A percentile compares a stretch with the other conserved stretches of the same genome.
Evolutionary conservation across 2,329 filamentous ascomycete species (phyloP).

Genomic region (Myriosclerotinia scirpicola): DNA sequence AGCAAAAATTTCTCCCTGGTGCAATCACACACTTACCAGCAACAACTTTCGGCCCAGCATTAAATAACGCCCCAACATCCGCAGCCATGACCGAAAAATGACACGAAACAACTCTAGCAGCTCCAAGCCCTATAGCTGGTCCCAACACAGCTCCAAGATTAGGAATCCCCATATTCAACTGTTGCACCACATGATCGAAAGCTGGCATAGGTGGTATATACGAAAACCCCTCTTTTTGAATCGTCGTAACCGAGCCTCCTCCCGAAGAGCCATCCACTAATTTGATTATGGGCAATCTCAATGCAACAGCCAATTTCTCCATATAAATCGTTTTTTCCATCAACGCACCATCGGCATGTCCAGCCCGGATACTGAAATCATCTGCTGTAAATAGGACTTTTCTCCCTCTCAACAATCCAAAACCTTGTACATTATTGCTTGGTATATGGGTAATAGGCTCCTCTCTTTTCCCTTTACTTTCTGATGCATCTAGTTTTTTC

Average conservation of each 20-base stretch:
- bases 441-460: slow-evolving; percentile 54
- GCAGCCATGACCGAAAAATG: slow-evolving; percentile 67
- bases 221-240: slow-evolving; percentile 54
- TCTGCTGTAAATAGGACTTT: slow-evolving; percentile 62
- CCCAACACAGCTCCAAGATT: slow-evolving; percentile 64
- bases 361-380: slow-evolving; percentile 62
- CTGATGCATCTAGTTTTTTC: slow-evolving; percentile 41
- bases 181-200: slow-evolving; percentile 54
- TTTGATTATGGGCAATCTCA: slow-evolving; percentile 61
- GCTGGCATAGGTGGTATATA: slow-evolving; percentile 59
- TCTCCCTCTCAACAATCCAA: slow-evolving; percentile 53
- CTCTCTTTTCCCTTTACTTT: slow-evolving; percentile 47
- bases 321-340: slow-evolving; percentile 60
- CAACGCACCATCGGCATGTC: slow-evolving; percentile 62
- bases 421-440: slow-evolving; percentile 63
- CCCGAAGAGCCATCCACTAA: slow-evolving; percentile 64
- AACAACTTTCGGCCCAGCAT: slow-evolving; percentile 63
- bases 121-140: slow-evolving; percentile 62
- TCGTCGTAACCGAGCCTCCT: slow-evolving; percentile 61
- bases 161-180: slow-evolving; percentile 62
- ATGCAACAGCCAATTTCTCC: slow-evolving; percentile 58
- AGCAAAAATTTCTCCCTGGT: background rate
- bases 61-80: slow-evolving; percentile 61
- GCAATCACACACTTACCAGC: slow-evolving; percentile 40
- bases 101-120: slow-evolving; percentile 59